Evolutionary conservation across 148 eudicot species (phyloP), one percentile per base, ranked within the genome.

Genomic region (Simmondsia chinensis): DNA sequence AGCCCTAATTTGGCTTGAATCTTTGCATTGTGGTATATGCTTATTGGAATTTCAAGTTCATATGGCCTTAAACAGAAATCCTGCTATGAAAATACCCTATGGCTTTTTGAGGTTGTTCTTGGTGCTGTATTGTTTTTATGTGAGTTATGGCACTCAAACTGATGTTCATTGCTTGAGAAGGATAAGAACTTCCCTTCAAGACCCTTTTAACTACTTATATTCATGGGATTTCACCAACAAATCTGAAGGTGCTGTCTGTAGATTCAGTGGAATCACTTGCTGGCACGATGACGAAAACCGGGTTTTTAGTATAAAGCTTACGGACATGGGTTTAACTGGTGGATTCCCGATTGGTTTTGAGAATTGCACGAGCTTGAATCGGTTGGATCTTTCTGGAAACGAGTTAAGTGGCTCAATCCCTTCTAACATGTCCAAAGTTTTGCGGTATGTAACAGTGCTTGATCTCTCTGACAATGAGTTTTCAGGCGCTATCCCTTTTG

Each of bases 381-480:
- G 35, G 6, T 42, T 78, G 17, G 80, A 78, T 56, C 51, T 78
- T 27, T 78, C 85, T 25, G 49, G 55, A 35, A 78, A 78, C 53
- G 53, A 61, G 9, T 56, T 78, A 9, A 30, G 27, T 21, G 85
- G 77, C 39, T 32, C 43, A 27, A 61, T 78, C 37, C 85, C 80
- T 2, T 1, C 60, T 0, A 40, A 64, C 37, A 54, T 78, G 13
- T 61, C 84, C 6, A 2, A 0, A 2, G 12, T 73, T 2, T 0
- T 67, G 2, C 43, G 50, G 0, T 77, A 3, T 46, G 68, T 66
- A 15, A 63, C 69, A 1, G 3, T 36, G 1, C 72, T 77, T 13
- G 79, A 70, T 64, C 76, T 77, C 35, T 73, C 84, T 18, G 66
- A 63, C 3, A 77, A 77, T 57, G 50, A 39, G 39, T 73, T 77